Conservation (phyloP, 805 yeast genomes). For the Brettanomyces naardenensis region DNA sequence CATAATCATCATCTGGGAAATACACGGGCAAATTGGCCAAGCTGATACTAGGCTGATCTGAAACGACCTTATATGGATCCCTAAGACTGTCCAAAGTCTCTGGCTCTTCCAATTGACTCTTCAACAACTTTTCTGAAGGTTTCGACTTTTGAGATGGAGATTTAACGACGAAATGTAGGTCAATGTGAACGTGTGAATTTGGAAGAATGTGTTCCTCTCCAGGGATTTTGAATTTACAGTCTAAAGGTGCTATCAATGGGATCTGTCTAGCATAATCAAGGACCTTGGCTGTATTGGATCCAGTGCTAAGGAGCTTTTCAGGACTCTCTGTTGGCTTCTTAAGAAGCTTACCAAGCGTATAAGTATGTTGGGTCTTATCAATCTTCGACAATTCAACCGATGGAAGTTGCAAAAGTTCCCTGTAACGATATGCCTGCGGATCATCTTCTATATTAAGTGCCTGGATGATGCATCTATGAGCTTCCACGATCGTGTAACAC, state of each 20-base stretch:
- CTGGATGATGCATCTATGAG: slow-evolving; percentile 66
- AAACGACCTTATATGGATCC: slow-evolving; percentile 63
- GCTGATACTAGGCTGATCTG: slow-evolving; percentile 64
- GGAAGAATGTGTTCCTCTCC: slow-evolving; percentile 76
- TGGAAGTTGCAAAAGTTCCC: slow-evolving; percentile 77
- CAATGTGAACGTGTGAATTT: slow-evolving; percentile 64
- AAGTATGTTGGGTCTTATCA: slow-evolving; percentile 41
- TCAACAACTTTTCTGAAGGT: slow-evolving; percentile 35
- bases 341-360: slow-evolving; percentile 63
- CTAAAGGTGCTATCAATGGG: slow-evolving; percentile 61
- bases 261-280: slow-evolving; percentile 53
- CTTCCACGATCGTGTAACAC: slow-evolving; percentile 49
- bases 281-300: slow-evolving; percentile 31
- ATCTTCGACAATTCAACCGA: slow-evolving; percentile 47
- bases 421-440: slow-evolving; percentile 37
- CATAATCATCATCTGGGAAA: slow-evolving; percentile 51
- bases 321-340: slow-evolving; percentile 50
- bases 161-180: slow-evolving; percentile 64
- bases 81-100: slow-evolving; percentile 58
- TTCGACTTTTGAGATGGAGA: slow-evolving; percentile 63
- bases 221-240: slow-evolving; percentile 74
- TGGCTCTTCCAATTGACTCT: slow-evolving; percentile 40
- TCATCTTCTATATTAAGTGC: slow-evolving; percentile 45
- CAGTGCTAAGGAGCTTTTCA: slow-evolving; percentile 47
- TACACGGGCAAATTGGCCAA: slow-evolving; percentile 56